These are phyloP conservation scores for Endothia cerciana DNA, from an alignment of 2,329 filamentous ascomycete species.

Conservation along the genomic window DNA sequence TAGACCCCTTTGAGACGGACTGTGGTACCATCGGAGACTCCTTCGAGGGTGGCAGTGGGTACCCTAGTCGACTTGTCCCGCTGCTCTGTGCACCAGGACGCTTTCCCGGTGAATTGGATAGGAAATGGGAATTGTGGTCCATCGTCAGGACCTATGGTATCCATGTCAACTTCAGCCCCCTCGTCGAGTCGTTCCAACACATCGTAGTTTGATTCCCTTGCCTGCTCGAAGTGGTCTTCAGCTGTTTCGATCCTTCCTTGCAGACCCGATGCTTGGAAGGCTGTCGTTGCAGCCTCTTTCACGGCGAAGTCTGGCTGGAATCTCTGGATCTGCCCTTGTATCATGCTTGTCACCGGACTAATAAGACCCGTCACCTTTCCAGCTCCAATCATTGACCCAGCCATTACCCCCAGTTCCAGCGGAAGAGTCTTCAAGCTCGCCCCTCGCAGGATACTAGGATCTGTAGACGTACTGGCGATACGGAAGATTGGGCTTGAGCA, in stretches of 20 bases:
- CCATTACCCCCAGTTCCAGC: constrained; percentile 65
- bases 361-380: constrained; percentile 49
- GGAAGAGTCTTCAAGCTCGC: constrained; percentile 68
- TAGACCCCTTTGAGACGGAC: constrained; percentile 64
- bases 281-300: constrained; percentile 47
- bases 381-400: constrained; percentile 54
- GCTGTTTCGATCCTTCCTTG: constrained; percentile 38
- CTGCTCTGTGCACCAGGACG: constrained; percentile 49
- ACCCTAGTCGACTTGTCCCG: constrained; percentile 47
- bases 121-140: constrained; percentile 60
- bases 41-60: constrained; percentile 58
- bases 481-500: constrained; percentile 71
- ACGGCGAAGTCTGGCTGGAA: constrained; percentile 41
- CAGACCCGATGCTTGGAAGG: constrained; percentile 41
- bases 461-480: constrained; percentile 67
- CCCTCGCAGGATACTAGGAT: constrained; percentile 64
- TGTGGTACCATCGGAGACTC: constrained; percentile 56
- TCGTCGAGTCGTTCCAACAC: constrained; percentile 31
- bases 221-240: constrained; percentile 43
- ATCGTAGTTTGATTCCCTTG: constrained; percentile 42
- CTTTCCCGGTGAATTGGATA: constrained; percentile 53
- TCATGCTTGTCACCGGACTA: constrained; percentile 46
- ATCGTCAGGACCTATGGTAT: constrained; percentile 50
- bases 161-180: constrained; percentile 35
- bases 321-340: constrained; percentile 47